Base-by-base conservation (phyloP, 2,329 filamentous ascomycete genomes). In the Huntiella bhutanensis region DNA sequence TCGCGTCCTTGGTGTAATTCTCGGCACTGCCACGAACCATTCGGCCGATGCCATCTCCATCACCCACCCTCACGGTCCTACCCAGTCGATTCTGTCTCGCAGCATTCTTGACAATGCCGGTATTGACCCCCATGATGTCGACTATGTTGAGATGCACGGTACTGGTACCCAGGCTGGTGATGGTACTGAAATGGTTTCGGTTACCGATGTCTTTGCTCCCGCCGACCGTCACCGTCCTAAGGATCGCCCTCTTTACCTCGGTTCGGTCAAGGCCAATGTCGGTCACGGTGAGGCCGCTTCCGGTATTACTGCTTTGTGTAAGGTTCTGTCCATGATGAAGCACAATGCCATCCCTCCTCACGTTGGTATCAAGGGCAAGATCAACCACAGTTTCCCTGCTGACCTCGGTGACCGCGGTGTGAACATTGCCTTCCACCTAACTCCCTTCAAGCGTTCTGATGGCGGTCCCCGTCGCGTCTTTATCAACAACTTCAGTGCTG, bases 121-220 rank as follows among this genome's bases (percentile, higher is more conserved):
- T 49, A 70, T 91, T 16, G 77, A 87, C 55, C 80, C 83, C 1
- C 70, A 76, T 43, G 80, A 87, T 52, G 71, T 93, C 42, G 77
- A 77, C 59, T 92, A 88, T 55, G 77, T 93, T 6, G 85, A 92
- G 61, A 85, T 91, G 77, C 84, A 93, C 59, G 85, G 82, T 11
- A 93, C 85, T 2, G 85, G 85, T 32, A 93, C 83, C 0, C 82
- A 91, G 59, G 83, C 81, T 32, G 85, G 82, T 51, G 85, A 93
- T 56, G 77, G 76, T 5, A 80, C 76, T 3, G 86, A 94, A 59
- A 87, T 88, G 79, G 67, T 75, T 1, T 85, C 80, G 0, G 80
- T 92, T 42, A 75, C 77, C 2, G 61, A 66, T 42, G 62, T 68
- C 5, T 72, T 68, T 51, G 68, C 68, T 0, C 67, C 69, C 4